Base-by-base conservation (phyloP, 257 asterid genomes). In the Hygrophila difformis region DNA sequence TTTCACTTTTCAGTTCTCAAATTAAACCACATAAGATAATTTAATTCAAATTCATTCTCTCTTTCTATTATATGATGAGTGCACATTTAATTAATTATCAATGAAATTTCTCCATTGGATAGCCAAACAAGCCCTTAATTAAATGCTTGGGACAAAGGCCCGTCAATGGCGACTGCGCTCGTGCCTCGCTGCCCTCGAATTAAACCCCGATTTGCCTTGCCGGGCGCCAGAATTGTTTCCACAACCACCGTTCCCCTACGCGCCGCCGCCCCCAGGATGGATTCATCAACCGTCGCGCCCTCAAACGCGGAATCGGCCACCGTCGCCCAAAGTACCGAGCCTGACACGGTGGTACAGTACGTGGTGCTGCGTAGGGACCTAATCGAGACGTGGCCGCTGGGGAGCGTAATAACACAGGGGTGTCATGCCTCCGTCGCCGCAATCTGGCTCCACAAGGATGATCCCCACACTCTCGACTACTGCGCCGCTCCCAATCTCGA, bases 341-440 rank as follows among this genome's bases (percentile, higher is more conserved):
- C 58, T 43, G 86, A 87, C 63, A 70, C 77, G 45, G 66, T 89
- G 48, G 66, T 89, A 18, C 98, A 89, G 70, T 89, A 85, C 67
- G 78, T 89, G 26, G 93, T 89, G 56, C 69, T 89, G 57, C 78
- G 98, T 59, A 59, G 98, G 61, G 98, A 89, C 71, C 49, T 89
- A 21, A 82, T 89, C 48, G 92, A 82, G 57, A 37, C 82, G 43
- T 89, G 96, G 98, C 94, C 98, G 16, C 67, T 89, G 17, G 98
- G 98, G 34, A 89, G 98, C 57, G 68, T 79, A 42, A 77, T 85
- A 5, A 79, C 96, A 10, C 98, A 85, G 74, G 96, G 98, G 24
- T 89, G 96, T 73, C 93, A 89, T 69, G 98, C 96, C 69, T 68
- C 98, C 53, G 93, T 89, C 44, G 96, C 92, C 34, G 92, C 96